These are phyloP conservation scores for Sicyos baderoa DNA, from an alignment of 306 rosid genomes.

Conservation along the genomic window DNA sequence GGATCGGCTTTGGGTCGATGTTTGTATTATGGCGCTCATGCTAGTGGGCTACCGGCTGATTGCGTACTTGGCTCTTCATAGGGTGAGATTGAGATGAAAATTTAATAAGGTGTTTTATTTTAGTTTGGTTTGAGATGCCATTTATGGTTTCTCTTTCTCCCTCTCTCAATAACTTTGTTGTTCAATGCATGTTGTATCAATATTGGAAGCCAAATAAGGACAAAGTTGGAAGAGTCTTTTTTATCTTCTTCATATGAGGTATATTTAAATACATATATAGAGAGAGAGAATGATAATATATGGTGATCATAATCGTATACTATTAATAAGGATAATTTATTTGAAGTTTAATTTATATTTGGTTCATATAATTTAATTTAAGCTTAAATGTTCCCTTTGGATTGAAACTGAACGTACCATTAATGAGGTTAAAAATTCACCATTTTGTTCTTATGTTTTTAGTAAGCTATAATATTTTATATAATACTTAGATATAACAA, in stretches of 20 bases:
- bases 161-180: neutral
- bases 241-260: slow-evolving; percentile 29
- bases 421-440: too few species aligned
- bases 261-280: neutral
- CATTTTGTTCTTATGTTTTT: too few species aligned
- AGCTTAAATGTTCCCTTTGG: too few species aligned
- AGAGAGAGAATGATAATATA: too few species aligned
- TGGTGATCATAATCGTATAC: neutral
- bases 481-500: too few species aligned
- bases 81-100: slow-evolving; percentile 52
- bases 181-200: neutral
- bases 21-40: slow-evolving; percentile 73
- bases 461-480: too few species aligned
- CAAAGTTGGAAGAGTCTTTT: slow-evolving; percentile 40
- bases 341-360: too few species aligned
- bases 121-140: neutral
- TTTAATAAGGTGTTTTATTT: neutral
- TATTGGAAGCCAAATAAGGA: slow-evolving; percentile 4
- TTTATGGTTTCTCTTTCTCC: neutral
- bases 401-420: too few species aligned
- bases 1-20: slow-evolving; percentile 68
- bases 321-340: too few species aligned
- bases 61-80: slow-evolving; percentile 75
- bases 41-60: slow-evolving; percentile 70
- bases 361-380: too few species aligned